Evolutionary conservation across 139 green algal species (phyloP).

Genomic region (Chlorella ohadii): DNA sequence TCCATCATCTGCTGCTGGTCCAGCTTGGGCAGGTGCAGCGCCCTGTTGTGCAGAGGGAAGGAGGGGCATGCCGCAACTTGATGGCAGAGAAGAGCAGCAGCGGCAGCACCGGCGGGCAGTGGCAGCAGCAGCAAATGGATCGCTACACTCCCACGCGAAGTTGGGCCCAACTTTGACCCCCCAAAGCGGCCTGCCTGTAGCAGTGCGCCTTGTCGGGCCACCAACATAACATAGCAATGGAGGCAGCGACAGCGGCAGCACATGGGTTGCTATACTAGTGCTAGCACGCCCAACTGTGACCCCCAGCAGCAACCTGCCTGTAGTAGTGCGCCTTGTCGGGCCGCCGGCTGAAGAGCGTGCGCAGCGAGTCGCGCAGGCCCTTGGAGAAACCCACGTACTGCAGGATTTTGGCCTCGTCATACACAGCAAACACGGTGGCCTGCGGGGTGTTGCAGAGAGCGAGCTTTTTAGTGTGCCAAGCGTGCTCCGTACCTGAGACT

Average conservation of each 20-base stretch:
- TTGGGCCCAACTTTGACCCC: no score
- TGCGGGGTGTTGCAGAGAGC: not conserved
- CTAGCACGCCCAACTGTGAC: no score
- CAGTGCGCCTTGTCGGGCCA: no score
- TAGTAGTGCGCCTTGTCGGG: conserved; percentile 88
- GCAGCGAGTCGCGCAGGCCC: conserved; percentile 81
- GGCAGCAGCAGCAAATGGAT: no score
- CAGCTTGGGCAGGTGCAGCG: conserved; percentile 56
- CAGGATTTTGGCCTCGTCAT: conserved; percentile 82
- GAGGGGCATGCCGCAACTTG: no score
- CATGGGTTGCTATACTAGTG: no score
- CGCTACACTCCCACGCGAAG: no score
- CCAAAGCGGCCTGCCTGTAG: no score
- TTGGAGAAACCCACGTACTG: conserved; percentile 94
- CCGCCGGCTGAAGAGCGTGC: conserved; percentile 79
- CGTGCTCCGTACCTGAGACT: no score
- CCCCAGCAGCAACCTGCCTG: conserved; percentile 58
- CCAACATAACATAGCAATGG: not conserved
- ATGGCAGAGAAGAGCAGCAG: not conserved
- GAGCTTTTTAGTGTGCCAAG: no score
- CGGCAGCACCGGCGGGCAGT: not conserved
- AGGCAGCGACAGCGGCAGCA: not conserved
- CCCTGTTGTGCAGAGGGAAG: conserved; percentile 38
- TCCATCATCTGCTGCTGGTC: conserved; percentile 86
- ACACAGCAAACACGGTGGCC: conserved; percentile 88